Evolutionary conservation across 192 early-diverging fungal species (phyloP).

Genomic region (Rhizophagus sp.): DNA sequence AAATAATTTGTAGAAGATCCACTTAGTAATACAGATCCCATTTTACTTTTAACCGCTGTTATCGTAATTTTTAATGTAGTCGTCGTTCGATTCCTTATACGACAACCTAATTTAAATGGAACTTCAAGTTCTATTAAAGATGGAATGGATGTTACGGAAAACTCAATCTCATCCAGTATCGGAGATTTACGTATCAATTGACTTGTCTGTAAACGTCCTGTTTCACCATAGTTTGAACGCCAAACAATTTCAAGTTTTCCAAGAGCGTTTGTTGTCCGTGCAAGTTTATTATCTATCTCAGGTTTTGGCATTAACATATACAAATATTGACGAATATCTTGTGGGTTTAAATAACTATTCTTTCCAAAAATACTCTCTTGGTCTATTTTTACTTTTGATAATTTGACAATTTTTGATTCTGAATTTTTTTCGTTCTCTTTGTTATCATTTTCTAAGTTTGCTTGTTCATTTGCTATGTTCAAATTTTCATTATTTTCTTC

Average conservation of each 20-base stretch:
- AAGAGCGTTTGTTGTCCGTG: slow-evolving; percentile 75
- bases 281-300: slow-evolving; percentile 50
- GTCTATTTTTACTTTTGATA: not conserved
- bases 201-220: slow-evolving; percentile 89
- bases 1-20: slow-evolving; percentile 59
- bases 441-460: not conserved
- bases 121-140: slow-evolving; percentile 53
- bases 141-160: slow-evolving; percentile 53
- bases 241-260: slow-evolving; percentile 97
- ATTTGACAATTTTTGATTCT: not conserved
- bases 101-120: slow-evolving; percentile 61
- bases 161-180: slow-evolving; percentile 67
- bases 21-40: slow-evolving; percentile 71
- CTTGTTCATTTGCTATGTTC: not conserved
- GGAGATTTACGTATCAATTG: slow-evolving; percentile 86
- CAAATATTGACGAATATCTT: slow-evolving; percentile 90
- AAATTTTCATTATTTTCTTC: not conserved
- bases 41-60: slow-evolving; percentile 71
- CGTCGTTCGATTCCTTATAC: slow-evolving; percentile 54
- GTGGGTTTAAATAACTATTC: slow-evolving; percentile 60
- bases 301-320: slow-evolving; percentile 77
- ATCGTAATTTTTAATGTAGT: slow-evolving; percentile 62
- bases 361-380: slow-evolving; percentile 54
- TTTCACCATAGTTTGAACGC: slow-evolving; percentile 86
- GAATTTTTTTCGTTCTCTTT: not conserved